Evolutionary conservation across 805 yeast species (phyloP).

Genomic region (Geotrichum ghanense): DNA sequence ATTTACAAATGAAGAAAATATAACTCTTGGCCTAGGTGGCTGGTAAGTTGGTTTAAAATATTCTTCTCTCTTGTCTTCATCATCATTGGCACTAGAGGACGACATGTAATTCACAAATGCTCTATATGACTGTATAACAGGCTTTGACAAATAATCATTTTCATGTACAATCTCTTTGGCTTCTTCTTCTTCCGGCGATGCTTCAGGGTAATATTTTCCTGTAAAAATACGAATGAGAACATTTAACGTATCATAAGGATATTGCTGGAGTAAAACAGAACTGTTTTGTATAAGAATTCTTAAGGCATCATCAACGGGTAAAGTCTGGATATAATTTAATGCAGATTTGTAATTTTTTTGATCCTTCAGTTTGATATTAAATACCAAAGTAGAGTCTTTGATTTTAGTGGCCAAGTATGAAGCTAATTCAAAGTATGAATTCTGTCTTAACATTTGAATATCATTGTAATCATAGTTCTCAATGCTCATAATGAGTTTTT

Average conservation of each 20-base stretch:
- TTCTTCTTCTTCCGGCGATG: conserved; percentile 10
- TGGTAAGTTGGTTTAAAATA: conserved; percentile 51
- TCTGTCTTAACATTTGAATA: conserved; percentile 59
- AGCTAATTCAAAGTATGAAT: conserved; percentile 56
- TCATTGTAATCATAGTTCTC: conserved; percentile 53
- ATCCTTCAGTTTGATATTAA: conserved; percentile 61
- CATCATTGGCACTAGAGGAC: conserved; percentile 9
- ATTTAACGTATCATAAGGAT: conserved; percentile 75
- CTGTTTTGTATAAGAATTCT: conserved; percentile 60
- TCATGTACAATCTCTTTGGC: conserved; percentile 1
- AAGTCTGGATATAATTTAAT: conserved; percentile 51
- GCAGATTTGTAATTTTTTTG: conserved; percentile 49
- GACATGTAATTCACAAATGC: conserved; percentile 47
- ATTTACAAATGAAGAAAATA: conserved; percentile 77
- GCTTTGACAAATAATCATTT: conserved; percentile 14
- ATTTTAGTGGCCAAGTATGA: conserved; percentile 57
- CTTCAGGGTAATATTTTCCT: conserved; percentile 63
- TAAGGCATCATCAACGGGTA: conserved; percentile 66
- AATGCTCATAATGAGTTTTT: conserved; percentile 40
- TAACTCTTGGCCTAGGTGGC: conserved; percentile 83
- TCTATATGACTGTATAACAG: conserved; percentile 40
- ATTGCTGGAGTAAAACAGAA: conserved; percentile 46
- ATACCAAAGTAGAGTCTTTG: conserved; percentile 63
- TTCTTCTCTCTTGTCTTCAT: conserved; percentile 8
- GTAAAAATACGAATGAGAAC: conserved; percentile 80